These are phyloP conservation scores for Pseudisothecium myosuroides DNA, from an alignment of 225 moss, liverwort and hornwort species.

Conservation along the genomic window DNA sequence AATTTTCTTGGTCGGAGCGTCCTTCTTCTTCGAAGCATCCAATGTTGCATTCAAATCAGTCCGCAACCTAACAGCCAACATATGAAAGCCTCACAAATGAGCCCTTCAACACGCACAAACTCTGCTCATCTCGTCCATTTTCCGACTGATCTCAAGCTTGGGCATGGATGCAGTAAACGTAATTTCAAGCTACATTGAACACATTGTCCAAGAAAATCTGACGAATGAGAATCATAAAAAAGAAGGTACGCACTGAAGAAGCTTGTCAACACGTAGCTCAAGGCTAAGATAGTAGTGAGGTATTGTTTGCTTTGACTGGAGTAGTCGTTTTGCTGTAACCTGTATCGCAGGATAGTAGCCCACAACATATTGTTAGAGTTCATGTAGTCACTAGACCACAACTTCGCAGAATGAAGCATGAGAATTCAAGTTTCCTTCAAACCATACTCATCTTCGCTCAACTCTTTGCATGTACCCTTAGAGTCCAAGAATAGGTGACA, in stretches of 20 bases:
- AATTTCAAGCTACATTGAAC: not conserved
- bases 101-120: not conserved
- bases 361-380: not conserved
- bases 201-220: not conserved
- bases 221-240: not conserved
- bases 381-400: not conserved
- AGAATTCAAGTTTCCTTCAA: not conserved
- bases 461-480: not conserved
- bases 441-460: not conserved
- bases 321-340: constrained; percentile 70
- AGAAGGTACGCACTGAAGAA: constrained; percentile 39
- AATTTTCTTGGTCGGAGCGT: constrained; percentile 48
- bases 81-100: not conserved
- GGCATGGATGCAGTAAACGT: not conserved
- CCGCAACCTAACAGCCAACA: constrained; percentile 28
- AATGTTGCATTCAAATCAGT: constrained; percentile 66
- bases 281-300: constrained; percentile 92
- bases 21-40: constrained; percentile 54
- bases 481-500: not conserved
- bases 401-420: not conserved
- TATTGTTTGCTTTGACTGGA: constrained; percentile 87
- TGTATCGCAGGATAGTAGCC: not conserved
- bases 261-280: constrained; percentile 85
- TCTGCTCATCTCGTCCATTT: not conserved
- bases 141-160: not conserved